Evolutionary conservation across 2,329 filamentous ascomycete species (phyloP), one percentile per base, ranked within the genome.

Genomic region (Botrytis elliptica): DNA sequence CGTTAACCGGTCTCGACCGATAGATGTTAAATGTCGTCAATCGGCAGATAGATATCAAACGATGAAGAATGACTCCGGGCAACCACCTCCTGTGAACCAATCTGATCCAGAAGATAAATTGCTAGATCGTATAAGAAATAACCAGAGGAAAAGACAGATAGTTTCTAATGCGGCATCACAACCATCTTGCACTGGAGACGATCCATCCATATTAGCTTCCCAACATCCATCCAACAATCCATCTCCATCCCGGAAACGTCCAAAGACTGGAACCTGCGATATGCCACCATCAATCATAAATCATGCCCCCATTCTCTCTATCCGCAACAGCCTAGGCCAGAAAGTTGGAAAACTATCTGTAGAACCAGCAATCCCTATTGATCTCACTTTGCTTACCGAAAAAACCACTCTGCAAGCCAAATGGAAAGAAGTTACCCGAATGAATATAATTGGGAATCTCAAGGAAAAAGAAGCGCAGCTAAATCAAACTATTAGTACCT

Each of bases 221-320:
- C 52, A n/a, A 29, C 3, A n/a, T 55, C 52, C 52, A 29, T 5
- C 10, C 52, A 7, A 16, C 52, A 16, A 55, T 55, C 3, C 25
- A 55, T 55, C 14, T 3, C 25, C 5, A 1, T 29, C 14, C 6
- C 52, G n/a, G 29, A 55, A 55, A 14, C 25, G 52, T 29, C 14
- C 4, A 16, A 18, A 29, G 1, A 0, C 1, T 14, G 14, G 9
- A 29, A 6, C 12, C 1, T 16, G 3, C 52, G 1, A 29, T 29
- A 16, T 18, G 0, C 10, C 0, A n/a, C 49, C 12, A 4, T 55
- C 12, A 16, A 9, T 10, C 25, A 29, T 29, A 18, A 29, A 8
- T n/a, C 6, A 55, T 18, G 0, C 2, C 49, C 52, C n/a, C 0
- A 55, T 29, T 2, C n/a, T 55, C 6, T 7, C 12, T 29, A 55